phyloP scores from a whole-genome alignment of 495 filamentous ascomycete genomes.

The Terfezia boudieri region DNA sequence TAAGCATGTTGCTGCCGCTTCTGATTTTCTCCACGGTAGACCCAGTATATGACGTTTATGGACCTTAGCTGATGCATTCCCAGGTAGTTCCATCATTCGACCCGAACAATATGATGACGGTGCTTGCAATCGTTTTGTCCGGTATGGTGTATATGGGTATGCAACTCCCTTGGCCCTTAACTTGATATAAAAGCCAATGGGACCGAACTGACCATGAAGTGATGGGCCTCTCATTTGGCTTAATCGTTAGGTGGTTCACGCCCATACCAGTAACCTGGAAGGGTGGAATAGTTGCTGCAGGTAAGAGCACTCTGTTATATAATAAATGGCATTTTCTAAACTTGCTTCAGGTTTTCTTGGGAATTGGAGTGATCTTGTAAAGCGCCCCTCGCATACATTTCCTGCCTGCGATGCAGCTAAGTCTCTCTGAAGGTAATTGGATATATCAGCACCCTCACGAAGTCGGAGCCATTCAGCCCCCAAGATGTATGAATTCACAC shows the following conservation, averaged over 20 bases:
- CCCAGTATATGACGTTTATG: not conserved
- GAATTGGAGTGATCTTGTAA: conserved; percentile 16
- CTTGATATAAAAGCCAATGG: too few species aligned
- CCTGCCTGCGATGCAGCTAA: too few species aligned
- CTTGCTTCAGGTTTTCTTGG: conserved; percentile 8
- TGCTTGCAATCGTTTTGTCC: conserved; percentile 11
- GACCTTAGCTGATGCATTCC: not conserved
- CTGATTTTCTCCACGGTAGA: conserved; percentile 15
- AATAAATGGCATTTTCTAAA: not conserved
- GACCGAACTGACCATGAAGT: conserved; percentile 2
- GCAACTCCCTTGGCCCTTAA: too few species aligned
- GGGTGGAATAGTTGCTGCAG: conserved; percentile 16
- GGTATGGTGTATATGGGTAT: conserved; percentile 6
- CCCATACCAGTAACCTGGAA: conserved; percentile 15
- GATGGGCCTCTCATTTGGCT: conserved; percentile 13
- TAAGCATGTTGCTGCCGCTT: conserved; percentile 14
- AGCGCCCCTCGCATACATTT: not conserved
- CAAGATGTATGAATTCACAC: too few species aligned
- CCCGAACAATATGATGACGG: conserved; percentile 11
- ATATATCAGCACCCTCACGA: conserved; percentile 14
- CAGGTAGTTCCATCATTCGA: conserved; percentile 14
- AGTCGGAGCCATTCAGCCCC: conserved; percentile 11
- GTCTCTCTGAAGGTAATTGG: conserved; percentile 8
- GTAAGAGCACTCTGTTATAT: conserved; percentile 2
- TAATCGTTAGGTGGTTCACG: conserved; percentile 14